A percentile compares a stretch with the other conserved stretches of the same genome.
Evolutionary conservation across 2,329 filamentous ascomycete species (phyloP).

Genomic region (Claviceps humidiphila): DNA sequence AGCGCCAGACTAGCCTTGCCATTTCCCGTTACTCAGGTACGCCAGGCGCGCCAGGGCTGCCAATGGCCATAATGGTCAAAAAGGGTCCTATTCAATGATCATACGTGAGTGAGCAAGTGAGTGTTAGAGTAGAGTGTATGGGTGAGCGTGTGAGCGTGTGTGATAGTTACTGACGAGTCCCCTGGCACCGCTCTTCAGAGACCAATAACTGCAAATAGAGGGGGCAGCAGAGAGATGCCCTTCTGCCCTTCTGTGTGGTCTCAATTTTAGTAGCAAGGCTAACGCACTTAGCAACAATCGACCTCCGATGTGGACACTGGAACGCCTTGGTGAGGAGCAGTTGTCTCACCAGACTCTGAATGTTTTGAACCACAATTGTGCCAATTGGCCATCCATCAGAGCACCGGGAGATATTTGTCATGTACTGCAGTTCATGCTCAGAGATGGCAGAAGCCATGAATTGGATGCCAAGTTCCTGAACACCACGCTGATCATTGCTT

Average conservation of each 20-base stretch:
- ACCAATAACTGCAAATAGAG: background rate
- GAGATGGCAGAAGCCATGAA: background rate
- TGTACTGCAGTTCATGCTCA: background rate
- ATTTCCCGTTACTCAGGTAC: constrained; percentile 3
- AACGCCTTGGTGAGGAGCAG: constrained; percentile 12
- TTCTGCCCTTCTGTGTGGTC: background rate
- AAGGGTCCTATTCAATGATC: background rate
- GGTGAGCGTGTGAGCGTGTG: background rate
- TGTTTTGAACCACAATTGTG: constrained; percentile 15
- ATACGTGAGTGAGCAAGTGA: background rate
- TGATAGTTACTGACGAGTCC: background rate
- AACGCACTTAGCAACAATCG: background rate
- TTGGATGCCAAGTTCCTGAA: background rate
- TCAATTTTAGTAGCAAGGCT: background rate
- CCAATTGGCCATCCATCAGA: constrained; percentile 9
- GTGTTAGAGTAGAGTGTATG: too few species aligned
- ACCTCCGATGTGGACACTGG: constrained; percentile 4
- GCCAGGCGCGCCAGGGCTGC: background rate
- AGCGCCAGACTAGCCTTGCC: constrained; percentile 5
- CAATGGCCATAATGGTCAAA: background rate
- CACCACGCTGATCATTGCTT: background rate
- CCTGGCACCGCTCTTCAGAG: background rate
- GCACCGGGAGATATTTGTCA: background rate
- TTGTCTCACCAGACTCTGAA: constrained; percentile 16
- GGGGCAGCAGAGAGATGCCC: background rate